Base-by-base conservation (phyloP, 257 asterid species). In the Solanum appendiculatum region DNA sequence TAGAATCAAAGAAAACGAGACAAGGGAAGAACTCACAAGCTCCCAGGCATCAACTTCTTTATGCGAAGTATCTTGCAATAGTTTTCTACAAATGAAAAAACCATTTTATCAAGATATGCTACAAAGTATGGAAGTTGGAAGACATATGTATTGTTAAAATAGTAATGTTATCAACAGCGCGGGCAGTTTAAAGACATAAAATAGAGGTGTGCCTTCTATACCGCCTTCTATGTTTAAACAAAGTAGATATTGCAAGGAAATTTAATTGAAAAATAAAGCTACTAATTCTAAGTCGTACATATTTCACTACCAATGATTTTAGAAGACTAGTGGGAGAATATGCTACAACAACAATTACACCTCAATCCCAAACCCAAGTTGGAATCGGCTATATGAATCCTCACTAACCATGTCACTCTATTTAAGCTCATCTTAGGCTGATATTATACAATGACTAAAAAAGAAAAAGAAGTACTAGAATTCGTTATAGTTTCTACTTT, bases 1-100 rank as follows among this genome's bases (percentile, higher is more conserved):
- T 27, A 68, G 75, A 5, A 5, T 16, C 29, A 27, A 14, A 18
- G 12, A 29, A 29, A 48, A 48, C 0, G 85, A 81, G 85, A 31
- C 48, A 13, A 48, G 69, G 42, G 23, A 56, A 33, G 13, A 73
- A 87, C 93, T 88, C 88, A 90, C 99, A 54, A 97, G 97, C 92
- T 93, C 98, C 99, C 98, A 97, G 42, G 93, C 96, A 63, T 94
- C 97, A 74, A 95, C 66, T 88, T 88, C 89, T 83, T 86, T 88
- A 42, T 89, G 88, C 60, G 91, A 68, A 85, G 87, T 44, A 86
- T 90, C 89, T 68, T 81, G 92, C 87, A 93, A 46, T 23, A 92
- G 91, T 88, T 93, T 89, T 88, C 99, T 97, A 97, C 70, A 86
- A 18, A 27, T 81, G 1, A 5, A 48, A 39, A 48, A 81, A 18